Evolutionary conservation across 1,284 basidiomycete genomes (phyloP).

Genomic region (Omphalotus olearius): DNA sequence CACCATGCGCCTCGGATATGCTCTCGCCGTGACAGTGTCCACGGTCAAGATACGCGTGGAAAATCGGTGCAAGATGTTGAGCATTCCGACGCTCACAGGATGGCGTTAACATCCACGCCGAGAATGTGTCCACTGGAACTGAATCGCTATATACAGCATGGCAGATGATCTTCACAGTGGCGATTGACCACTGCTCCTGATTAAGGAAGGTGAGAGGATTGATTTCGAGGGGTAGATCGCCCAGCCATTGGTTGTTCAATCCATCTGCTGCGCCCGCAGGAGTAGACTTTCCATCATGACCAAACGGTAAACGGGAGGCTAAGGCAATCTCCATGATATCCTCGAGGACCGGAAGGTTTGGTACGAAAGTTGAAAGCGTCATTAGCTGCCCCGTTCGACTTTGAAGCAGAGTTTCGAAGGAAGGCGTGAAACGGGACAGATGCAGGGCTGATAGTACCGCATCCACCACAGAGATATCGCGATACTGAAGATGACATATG

Average conservation of each 20-base stretch:
- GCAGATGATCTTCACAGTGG: constrained; percentile 35
- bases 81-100: constrained; percentile 6
- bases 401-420: constrained; percentile 22
- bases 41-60: constrained; percentile 38
- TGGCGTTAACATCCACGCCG: constrained; percentile 18
- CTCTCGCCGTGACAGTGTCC: constrained; percentile 2
- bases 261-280: no score
- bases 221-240: constrained; percentile 19
- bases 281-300: constrained; percentile 11
- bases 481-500: constrained; percentile 13
- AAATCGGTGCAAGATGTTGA: constrained; percentile 30
- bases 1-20: constrained; percentile 13
- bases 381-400: constrained; percentile 30
- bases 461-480: neutral
- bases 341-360: constrained; percentile 36
- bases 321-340: constrained; percentile 42
- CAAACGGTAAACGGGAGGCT: constrained; percentile 34
- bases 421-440: constrained; percentile 12
- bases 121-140: constrained; percentile 24
- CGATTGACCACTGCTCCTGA: constrained; percentile 35
- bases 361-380: constrained; percentile 29
- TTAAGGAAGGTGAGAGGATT: constrained; percentile 18
- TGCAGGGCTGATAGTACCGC: neutral
- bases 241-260: constrained; percentile 21
- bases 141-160: constrained; percentile 37